Evolutionary conservation across 306 rosid species (phyloP), one percentile per base, ranked within the genome.

Genomic region (Fragaria nilgerrensis): DNA sequence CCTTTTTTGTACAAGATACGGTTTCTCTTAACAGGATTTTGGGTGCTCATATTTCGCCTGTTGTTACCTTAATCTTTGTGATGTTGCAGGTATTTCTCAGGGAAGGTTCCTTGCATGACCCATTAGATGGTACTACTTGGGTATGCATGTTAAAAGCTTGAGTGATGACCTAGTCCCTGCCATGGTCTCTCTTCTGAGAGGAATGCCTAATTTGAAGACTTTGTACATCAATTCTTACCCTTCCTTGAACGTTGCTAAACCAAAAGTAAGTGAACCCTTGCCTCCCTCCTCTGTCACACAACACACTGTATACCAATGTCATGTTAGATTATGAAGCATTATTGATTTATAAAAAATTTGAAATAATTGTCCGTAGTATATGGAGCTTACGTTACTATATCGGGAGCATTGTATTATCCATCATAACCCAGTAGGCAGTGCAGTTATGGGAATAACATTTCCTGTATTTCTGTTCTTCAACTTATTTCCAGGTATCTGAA

Each of bases 161-260:
- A 17, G 10, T 10, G 75, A 50, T 72, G 75, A 72, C 6, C 75
- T 72, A 1, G 75, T 72, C 25, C 75, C 75, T 10, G 64, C 63
- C 9, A 14, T 72, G 48, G 48, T 50, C 1, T 32, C 10, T 72
- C 48, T 72, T 70, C 37, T 32, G 14, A 72, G 48, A 72, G 75
- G 63, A 50, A 34, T 34, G 63, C 75, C 75, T 10, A 32, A 72
- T 50, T 32, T 72, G 63, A 19, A 16, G 58, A 72, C 63, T 49
- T 50, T 50, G 53, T 34, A 32, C 48, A 20, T 72, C 20, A 45
- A 22, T 52, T 25, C 61, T 48, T 15, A 12, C 22, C 23, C 61
- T n/a, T 45, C 36, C 25, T 15, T 70, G 61, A 0, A 47, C n/a
- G 2, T 29, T 34, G 43, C 3, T 16, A 32, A 29, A 47, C 25